A percentile compares a stretch with the other conserved stretches of the same genome.
Conservation (phyloP, 1,284 basidiomycete species). For the Golubevia sp. region DNA sequence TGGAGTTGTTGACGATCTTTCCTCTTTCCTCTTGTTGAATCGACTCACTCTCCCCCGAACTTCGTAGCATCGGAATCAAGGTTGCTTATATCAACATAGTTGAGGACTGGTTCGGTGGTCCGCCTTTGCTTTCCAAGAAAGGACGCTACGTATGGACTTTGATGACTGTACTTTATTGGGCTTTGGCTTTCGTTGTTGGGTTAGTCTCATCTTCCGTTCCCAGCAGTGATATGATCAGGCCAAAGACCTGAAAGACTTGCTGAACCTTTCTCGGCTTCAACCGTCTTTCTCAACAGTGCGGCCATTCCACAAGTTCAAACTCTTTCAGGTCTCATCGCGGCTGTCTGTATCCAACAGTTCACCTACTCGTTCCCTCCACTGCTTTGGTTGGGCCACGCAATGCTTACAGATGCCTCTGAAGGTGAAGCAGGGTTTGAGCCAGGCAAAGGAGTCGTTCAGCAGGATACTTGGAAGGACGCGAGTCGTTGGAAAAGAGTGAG, state of each 20-base stretch:
- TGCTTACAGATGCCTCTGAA: neutral
- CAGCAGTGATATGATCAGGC: too few relatives aligned
- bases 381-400: neutral
- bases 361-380: slow-evolving; percentile 43
- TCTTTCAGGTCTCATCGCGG: slow-evolving; percentile 33
- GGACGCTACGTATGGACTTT: slow-evolving; percentile 21
- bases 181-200: slow-evolving; percentile 30
- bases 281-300: slow-evolving; percentile 1
- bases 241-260: too few relatives aligned
- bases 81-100: slow-evolving; percentile 34
- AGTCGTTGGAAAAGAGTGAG: slow-evolving; percentile 37
- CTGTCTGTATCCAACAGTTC: slow-evolving; percentile 38
- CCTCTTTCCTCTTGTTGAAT: neutral
- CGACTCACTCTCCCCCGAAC: neutral
- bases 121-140: slow-evolving; percentile 16
- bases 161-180: slow-evolving; percentile 29
- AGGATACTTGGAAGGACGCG: slow-evolving; percentile 21
- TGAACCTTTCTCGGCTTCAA: too few relatives aligned
- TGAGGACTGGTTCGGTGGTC: slow-evolving; percentile 22
- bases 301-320: slow-evolving; percentile 44
- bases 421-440: neutral
- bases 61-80: slow-evolving; percentile 26
- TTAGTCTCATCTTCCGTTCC: neutral
- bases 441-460: neutral
- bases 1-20: neutral